phyloP scores from a whole-genome alignment of 306 rosid genomes.

The Quercus engelmannii region DNA sequence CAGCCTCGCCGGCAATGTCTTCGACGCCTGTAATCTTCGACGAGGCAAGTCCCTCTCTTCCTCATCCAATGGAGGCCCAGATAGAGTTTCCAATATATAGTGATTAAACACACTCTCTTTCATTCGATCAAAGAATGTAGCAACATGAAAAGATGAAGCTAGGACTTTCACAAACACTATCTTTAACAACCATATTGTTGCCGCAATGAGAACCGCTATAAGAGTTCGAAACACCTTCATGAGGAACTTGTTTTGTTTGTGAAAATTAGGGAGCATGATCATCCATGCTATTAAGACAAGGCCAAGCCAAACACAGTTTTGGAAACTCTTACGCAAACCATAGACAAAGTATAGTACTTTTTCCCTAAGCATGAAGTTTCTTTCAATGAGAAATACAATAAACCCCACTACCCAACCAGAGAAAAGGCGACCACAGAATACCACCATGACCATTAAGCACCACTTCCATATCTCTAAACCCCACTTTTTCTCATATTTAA shows the following conservation, averaged over 20 bases:
- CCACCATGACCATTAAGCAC: constrained; percentile 49
- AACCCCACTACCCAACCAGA: constrained; percentile 43
- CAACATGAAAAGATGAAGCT: constrained; percentile 49
- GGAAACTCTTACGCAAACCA: constrained; percentile 48
- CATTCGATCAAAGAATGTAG: constrained; percentile 53
- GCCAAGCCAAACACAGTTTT: constrained; percentile 47
- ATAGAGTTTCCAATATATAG: constrained; percentile 43
- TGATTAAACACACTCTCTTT: constrained; percentile 45
- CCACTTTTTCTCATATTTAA: constrained; percentile 21
- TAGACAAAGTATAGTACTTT: constrained; percentile 41
- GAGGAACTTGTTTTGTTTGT: constrained; percentile 28
- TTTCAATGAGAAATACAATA: constrained; percentile 39
- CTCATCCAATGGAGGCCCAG: constrained; percentile 44
- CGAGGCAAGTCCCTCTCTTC: constrained; percentile 22
- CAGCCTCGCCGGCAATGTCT: constrained; percentile 38
- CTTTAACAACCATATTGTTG: constrained; percentile 47
- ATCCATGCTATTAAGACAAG: constrained; percentile 41
- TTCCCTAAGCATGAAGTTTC: constrained; percentile 50
- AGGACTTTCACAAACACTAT: constrained; percentile 41
- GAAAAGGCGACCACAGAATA: constrained; percentile 47
- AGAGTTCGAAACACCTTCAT: constrained; percentile 35
- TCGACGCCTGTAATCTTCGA: constrained; percentile 16
- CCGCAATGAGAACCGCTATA: constrained; percentile 36
- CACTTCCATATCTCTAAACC: constrained; percentile 42
- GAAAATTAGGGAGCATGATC: constrained; percentile 43